These are phyloP conservation scores for Diaporthe destruens DNA, from an alignment of 2,329 filamentous ascomycete species.

Conservation along the genomic window DNA sequence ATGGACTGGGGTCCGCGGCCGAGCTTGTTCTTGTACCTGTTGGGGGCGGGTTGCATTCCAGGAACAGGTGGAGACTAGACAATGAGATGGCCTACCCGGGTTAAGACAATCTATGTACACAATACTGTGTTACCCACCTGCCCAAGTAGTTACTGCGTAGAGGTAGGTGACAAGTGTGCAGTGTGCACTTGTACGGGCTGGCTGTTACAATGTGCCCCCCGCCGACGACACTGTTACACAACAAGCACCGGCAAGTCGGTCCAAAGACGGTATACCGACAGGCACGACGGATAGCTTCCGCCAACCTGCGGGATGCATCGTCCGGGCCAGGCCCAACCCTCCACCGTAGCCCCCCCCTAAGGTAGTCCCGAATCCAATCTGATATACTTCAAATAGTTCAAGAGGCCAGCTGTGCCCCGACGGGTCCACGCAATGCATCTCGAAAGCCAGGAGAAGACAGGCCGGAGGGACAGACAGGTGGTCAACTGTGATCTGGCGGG, in stretches of 20 bases:
- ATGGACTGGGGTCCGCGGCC: constrained; percentile 29
- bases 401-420: background rate
- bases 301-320: background rate
- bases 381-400: constrained; percentile 27
- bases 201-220: background rate
- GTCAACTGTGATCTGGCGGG: background rate
- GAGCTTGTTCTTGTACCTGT: constrained; percentile 22
- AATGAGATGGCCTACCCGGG: too few relatives aligned
- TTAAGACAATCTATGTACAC: too few relatives aligned
- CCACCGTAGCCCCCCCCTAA: background rate
- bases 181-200: background rate
- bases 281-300: background rate
- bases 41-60: constrained; percentile 30
- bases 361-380: background rate
- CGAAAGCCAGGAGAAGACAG: background rate
- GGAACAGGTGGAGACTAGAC: constrained; percentile 22
- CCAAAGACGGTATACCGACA: too few relatives aligned
- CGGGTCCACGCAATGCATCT: background rate
- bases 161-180: background rate
- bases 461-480: background rate
- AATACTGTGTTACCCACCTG: background rate
- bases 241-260: background rate
- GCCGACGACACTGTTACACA: constrained; percentile 9
- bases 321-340: background rate
- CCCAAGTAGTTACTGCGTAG: background rate